Base-by-base conservation (phyloP, 192 early-diverging fungal genomes). In the Linnemannia schmuckeri region DNA sequence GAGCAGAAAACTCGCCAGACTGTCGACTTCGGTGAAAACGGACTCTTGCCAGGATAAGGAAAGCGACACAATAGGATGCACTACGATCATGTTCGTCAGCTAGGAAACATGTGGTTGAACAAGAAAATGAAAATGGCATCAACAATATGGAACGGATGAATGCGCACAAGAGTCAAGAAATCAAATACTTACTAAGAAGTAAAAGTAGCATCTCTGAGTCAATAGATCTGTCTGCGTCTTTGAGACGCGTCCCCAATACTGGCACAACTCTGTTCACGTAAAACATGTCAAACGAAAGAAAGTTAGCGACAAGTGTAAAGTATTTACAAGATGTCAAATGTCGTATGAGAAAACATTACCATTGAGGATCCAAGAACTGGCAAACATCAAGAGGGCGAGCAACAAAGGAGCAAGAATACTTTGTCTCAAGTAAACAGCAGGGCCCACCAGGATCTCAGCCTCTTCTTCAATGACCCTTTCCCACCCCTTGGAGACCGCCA, bases 31-130 rank as follows among this genome's bases (percentile, higher is more conserved):
- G 3, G 54, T 47, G 6, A 40, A 18, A 3, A 24, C 13, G 9
- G 75, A 78, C 41, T 70, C 82, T 52, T 77, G 75, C 82, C 82
- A 83, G 0, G 82, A 83, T 37, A 78, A 52, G 10, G 44, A 66
- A 8, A 83, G 82, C 2, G 76, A 73, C 12, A 72, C 18, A 22
- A 74, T 73, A 17, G 82, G 75, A 49, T 83, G 82, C 42, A 83
- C 54, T 33, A 68, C 0, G 1, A 18, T 44, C 27, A 83, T 68
- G 44, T 73, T 83, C 44, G 78, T 18, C 10, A 46, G 9, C 82
- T 83, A 78, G 12, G 17, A 18, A 57, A 27, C 6, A 24, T 9
- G 27, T 12, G 40, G 12, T 54, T 20, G 15, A 42, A 33, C 6
- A 46, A 54, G 17, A 38, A 61, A 30, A 61, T 13, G 8, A 30